Base-by-base conservation (phyloP, 495 filamentous ascomycete genomes). In the Xylaria scruposa region DNA sequence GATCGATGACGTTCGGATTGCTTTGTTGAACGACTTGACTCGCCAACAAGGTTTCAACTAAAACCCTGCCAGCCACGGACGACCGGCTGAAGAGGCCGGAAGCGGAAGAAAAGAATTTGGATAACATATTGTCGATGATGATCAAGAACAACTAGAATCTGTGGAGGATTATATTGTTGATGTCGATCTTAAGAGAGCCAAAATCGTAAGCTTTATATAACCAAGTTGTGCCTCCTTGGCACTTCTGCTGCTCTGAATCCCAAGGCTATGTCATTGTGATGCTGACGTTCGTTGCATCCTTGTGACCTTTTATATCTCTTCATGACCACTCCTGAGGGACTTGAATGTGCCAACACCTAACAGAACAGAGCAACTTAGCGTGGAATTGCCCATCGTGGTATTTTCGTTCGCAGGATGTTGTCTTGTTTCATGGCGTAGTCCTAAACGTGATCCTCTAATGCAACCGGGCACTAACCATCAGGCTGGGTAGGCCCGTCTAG, bases 1-100 rank as follows among this genome's bases (percentile, higher is more conserved):
- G 47, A n/a, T 80, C 75, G 74, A 81, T 81, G 44, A 78, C 60
- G n/a, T 67, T 64, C 10, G 77, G 69, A 17, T 73, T 58, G 62
- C 67, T 72, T n/a, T 68, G 66, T n/a, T 68, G 68, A 17, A 75
- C 64, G 6, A 77, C 75, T 24, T 71, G 68, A 56, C 75, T 71
- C 42, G 68, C 64, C 0, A 71, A 61, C 0, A 71, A 61, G 33
- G 67, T 64, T 68, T 71, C 75, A 15, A 49, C 46, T 44, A 73
- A 68, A 59, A 58, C 66, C 0, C 40, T 26, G 46, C 62, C 70
- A n/a, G 70, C 70, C 49, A 36, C 47, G 1, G 62, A 75, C 21
- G 38, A 33, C 21, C 56, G 29, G 46, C 63, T 9, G 29, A 70
- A 54, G 26, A 73, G 33, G 51, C 68, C 40, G 33, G 66, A 62